Conservation (phyloP, 2,329 filamentous ascomycete species). For the Paraconiothyrium brasiliense region DNA sequence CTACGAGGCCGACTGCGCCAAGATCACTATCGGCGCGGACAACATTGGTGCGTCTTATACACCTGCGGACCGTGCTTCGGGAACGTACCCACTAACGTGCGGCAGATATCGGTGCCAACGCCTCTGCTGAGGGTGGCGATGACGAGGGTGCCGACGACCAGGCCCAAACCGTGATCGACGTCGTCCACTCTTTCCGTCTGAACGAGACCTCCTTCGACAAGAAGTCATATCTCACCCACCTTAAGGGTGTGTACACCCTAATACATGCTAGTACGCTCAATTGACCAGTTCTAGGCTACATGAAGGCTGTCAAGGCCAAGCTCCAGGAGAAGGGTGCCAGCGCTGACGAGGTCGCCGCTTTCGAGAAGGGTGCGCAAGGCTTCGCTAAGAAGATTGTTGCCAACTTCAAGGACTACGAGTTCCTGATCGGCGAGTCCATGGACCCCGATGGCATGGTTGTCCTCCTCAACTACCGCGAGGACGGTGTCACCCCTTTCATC, state of each 20-base stretch:
- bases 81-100: conserved; percentile 16
- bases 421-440: conserved; percentile 92
- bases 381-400: conserved; percentile 84
- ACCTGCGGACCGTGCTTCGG: conserved; percentile 1
- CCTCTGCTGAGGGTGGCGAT: conserved; percentile 84
- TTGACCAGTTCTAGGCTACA: conserved; percentile 70
- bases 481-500: conserved; percentile 89
- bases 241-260: conserved; percentile 73
- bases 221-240: conserved; percentile 82
- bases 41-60: conserved; percentile 68
- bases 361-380: conserved; percentile 77
- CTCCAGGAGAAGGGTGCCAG: conserved; percentile 68
- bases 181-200: conserved; percentile 91
- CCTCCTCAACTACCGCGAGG: conserved; percentile 97
- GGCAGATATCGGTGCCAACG: conserved; percentile 90
- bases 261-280: neutral
- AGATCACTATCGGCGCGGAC: conserved; percentile 82
- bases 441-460: conserved; percentile 93
- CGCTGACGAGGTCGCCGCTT: conserved; percentile 75
- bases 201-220: conserved; percentile 83
- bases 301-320: conserved; percentile 89
- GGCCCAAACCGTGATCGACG: conserved; percentile 84
- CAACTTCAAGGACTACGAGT: conserved; percentile 97
- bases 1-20: conserved; percentile 91
- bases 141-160: conserved; percentile 78